Percentiles rank a stretch among this genome's conserved stretches.
Conservation (phyloP, 352 stramenopile species). For the Thalassiosira exigua region DNA sequence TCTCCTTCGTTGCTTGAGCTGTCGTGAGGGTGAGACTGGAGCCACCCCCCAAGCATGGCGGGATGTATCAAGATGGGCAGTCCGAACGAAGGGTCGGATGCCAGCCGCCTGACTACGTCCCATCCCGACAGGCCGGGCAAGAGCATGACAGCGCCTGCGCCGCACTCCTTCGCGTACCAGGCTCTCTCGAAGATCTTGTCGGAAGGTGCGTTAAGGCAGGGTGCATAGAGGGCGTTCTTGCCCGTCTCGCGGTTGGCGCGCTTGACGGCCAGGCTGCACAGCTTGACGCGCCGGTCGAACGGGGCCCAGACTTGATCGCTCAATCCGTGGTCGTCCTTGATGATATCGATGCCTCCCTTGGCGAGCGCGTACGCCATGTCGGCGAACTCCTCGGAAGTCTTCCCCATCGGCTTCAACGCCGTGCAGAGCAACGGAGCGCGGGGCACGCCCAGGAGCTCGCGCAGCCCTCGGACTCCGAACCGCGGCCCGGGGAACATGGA, state of each 20-base stretch:
- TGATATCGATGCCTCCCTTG: conserved; percentile 46
- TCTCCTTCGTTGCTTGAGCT: conserved; percentile 6
- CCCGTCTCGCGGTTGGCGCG: conserved; percentile 38
- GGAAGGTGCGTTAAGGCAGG: conserved; percentile 32
- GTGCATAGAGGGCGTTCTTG: conserved; percentile 37
- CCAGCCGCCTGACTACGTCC: conserved; percentile 33
- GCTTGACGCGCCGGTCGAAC: conserved; percentile 29
- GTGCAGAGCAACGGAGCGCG: conserved; percentile 36
- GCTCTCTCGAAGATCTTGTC: conserved; percentile 28
- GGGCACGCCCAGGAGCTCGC: conserved; percentile 18
- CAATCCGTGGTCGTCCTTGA: conserved; percentile 53
- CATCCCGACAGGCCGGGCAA: conserved; percentile 34
- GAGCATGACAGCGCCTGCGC: conserved; percentile 30
- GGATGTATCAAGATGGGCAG: conserved; percentile 44
- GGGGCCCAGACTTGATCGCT: conserved; percentile 44
- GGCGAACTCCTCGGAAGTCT: conserved; percentile 27
- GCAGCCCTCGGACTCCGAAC: conserved; percentile 41
- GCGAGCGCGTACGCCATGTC: conserved; percentile 43
- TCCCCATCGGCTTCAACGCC: conserved; percentile 42
- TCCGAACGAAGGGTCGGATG: conserved; percentile 27
- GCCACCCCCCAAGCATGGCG: conserved; percentile 38
- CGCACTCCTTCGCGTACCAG: conserved; percentile 31
- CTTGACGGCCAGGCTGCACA: conserved; percentile 33
- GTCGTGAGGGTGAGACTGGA: conserved; percentile 15
- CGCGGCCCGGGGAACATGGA: conserved; percentile 41